phyloP scores from a whole-genome alignment of 305 asterid genomes.

The Rubia tinctorum region DNA sequence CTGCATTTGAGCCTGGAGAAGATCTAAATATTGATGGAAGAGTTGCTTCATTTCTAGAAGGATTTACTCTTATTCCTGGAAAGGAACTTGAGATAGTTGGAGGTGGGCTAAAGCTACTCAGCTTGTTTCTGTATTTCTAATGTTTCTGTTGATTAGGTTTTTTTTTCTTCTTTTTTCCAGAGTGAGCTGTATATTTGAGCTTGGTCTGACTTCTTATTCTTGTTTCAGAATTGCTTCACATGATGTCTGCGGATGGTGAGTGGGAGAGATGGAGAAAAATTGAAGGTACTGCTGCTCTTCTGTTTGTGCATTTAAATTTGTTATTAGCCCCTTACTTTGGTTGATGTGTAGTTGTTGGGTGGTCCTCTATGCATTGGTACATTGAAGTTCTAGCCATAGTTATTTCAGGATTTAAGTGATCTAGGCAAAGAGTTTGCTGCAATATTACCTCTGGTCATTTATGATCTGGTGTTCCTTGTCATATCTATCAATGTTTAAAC shows the following conservation, averaged over 20 bases:
- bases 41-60: slow-evolving; percentile 70
- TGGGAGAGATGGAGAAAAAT: slow-evolving; percentile 57
- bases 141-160: neutral
- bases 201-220: slow-evolving; percentile 19
- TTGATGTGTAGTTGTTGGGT: neutral
- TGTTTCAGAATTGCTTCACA: slow-evolving; percentile 72
- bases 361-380: neutral
- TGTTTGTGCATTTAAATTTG: neutral
- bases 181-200: slow-evolving; percentile 11
- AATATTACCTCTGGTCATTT: neutral
- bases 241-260: slow-evolving; percentile 50
- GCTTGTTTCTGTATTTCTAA: slow-evolving; percentile 15
- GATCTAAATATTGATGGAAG: slow-evolving; percentile 71
- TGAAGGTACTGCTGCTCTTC: slow-evolving; percentile 52
- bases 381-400: neutral
- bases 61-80: slow-evolving; percentile 62
- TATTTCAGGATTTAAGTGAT: neutral
- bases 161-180: slow-evolving; percentile 3
- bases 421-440: neutral
- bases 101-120: slow-evolving; percentile 42
- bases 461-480: neutral
- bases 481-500: neutral
- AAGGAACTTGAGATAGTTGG: slow-evolving; percentile 77
- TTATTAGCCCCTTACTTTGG: neutral
- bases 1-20: slow-evolving; percentile 34